Percentiles rank a stretch among this genome's conserved stretches.
These are phyloP conservation scores for Ceratocystis colombiana DNA, from an alignment of 2,329 filamentous ascomycete genomes.

Conservation along the genomic window DNA sequence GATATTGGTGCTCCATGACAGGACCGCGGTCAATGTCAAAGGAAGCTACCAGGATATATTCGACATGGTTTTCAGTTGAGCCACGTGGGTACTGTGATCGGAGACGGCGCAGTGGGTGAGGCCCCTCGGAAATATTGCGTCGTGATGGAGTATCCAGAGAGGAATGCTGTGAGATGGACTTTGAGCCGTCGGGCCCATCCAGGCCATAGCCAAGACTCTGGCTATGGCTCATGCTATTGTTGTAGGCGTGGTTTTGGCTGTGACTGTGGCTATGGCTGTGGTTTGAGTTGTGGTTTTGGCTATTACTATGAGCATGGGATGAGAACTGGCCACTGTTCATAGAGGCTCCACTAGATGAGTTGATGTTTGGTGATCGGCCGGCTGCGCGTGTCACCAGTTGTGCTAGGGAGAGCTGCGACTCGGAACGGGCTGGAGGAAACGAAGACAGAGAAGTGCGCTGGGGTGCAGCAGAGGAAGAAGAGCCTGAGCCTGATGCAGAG, in stretches of 20 bases:
- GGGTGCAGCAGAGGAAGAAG: not conserved
- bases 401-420: slow-evolving; percentile 45
- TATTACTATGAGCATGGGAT: slow-evolving; percentile 8
- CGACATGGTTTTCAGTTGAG: slow-evolving; percentile 81
- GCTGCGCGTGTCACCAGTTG: slow-evolving; percentile 29
- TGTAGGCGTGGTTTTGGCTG: not conserved
- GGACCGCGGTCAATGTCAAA: slow-evolving; percentile 95
- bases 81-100: slow-evolving; percentile 69
- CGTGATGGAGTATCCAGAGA: slow-evolving; percentile 40
- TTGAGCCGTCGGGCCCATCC: slow-evolving; percentile 36
- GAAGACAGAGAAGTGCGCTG: slow-evolving; percentile 52
- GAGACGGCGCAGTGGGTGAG: slow-evolving; percentile 46
- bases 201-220: not conserved
- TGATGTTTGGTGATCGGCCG: slow-evolving; percentile 38
- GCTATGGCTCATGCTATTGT: slow-evolving; percentile 18
- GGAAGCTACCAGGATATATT: slow-evolving; percentile 93
- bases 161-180: slow-evolving; percentile 51
- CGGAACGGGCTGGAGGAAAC: slow-evolving; percentile 49
- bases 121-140: slow-evolving; percentile 41
- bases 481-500: not conserved
- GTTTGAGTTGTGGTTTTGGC: not conserved
- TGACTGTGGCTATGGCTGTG: not conserved
- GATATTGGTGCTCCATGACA: slow-evolving; percentile 97
- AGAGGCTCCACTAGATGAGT: slow-evolving; percentile 41
- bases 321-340: slow-evolving; percentile 21